These are phyloP conservation scores for Juncus effusus DNA, from an alignment of 176 grass and related monocot species.

Conservation along the genomic window DNA sequence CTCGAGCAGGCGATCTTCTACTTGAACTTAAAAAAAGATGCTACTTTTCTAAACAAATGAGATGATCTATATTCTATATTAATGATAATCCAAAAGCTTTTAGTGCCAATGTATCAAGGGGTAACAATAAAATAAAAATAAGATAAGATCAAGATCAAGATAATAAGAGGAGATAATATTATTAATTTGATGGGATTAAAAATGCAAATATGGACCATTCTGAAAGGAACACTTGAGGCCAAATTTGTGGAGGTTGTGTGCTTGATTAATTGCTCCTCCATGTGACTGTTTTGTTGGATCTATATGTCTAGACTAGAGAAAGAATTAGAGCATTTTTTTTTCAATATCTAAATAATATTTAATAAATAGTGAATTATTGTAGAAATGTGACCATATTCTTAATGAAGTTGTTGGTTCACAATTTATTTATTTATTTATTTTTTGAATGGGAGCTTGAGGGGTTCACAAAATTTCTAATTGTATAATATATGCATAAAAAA, in stretches of 20 bases:
- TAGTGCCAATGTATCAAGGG: no score
- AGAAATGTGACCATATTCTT: neutral
- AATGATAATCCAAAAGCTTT: no score
- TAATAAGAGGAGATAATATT: neutral
- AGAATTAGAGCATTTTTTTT: neutral
- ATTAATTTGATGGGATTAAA: no score
- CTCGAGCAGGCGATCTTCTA: no score
- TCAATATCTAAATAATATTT: neutral
- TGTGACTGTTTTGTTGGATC: neutral
- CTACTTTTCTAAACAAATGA: no score
- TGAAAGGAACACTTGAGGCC: neutral
- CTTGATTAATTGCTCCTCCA: neutral
- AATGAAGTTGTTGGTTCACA: neutral
- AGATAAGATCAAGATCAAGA: neutral
- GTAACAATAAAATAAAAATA: no score
- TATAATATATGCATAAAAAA: neutral
- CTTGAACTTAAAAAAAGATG: no score
- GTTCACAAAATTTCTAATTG: neutral
- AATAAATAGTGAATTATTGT: neutral
- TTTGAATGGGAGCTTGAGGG: neutral
- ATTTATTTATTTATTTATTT: no score
- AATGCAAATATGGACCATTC: no score
- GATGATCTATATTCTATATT: no score
- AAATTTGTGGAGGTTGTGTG: neutral
- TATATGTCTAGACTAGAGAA: neutral